phyloP scores from a whole-genome alignment of 202 grass and related monocot genomes.

The Cymbopogon flexuosus region DNA sequence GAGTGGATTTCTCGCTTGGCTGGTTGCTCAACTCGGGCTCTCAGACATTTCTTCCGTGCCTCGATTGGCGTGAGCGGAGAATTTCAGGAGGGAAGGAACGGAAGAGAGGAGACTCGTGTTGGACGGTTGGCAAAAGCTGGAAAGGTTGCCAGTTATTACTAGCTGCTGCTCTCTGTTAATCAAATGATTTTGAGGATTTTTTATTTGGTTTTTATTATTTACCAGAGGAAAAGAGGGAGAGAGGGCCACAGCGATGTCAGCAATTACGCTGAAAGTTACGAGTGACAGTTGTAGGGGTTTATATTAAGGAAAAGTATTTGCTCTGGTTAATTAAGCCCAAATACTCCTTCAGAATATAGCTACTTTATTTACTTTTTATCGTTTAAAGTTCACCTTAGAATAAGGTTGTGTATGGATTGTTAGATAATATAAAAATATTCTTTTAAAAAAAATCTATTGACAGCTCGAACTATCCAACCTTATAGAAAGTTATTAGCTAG shows the following conservation, averaged over 20 bases:
- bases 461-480: neutral
- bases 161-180: neutral
- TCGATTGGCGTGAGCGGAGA: neutral
- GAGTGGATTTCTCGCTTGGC: neutral
- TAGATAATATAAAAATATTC: neutral
- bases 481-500: neutral
- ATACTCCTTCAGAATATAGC: neutral
- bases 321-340: neutral
- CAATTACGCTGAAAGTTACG: neutral
- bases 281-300: neutral
- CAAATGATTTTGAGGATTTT: neutral
- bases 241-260: neutral
- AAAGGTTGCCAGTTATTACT: neutral
- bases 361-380: neutral
- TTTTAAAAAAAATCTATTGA: neutral
- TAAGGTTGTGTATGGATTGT: neutral
- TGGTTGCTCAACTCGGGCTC: neutral
- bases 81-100: neutral
- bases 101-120: constrained; percentile 1
- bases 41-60: neutral
- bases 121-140: constrained; percentile 16
- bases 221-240: neutral
- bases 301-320: neutral
- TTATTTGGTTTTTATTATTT: neutral
- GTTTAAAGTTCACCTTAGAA: neutral